These are phyloP conservation scores for Ceratobasidium theobromae DNA, from an alignment of 1,284 basidiomycete species.

Conservation along the genomic window DNA sequence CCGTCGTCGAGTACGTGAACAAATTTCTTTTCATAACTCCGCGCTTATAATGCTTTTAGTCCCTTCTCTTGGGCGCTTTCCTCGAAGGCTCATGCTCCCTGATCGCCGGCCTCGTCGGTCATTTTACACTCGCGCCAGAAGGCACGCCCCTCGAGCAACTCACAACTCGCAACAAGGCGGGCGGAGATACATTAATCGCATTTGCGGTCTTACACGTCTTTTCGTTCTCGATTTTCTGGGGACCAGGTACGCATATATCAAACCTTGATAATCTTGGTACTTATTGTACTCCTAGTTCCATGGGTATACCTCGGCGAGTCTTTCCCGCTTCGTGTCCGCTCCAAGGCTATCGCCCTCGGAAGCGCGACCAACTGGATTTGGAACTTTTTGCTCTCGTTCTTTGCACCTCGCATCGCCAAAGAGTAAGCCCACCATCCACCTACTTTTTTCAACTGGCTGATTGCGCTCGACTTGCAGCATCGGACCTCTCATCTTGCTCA, in stretches of 20 bases:
- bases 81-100: slow-evolving; percentile 63
- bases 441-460: slow-evolving; percentile 28
- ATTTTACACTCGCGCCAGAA: slow-evolving; percentile 61
- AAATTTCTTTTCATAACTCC: slow-evolving; percentile 1
- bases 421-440: slow-evolving; percentile 38
- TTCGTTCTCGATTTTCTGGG: slow-evolving; percentile 72
- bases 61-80: slow-evolving; percentile 65
- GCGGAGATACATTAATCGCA: slow-evolving; percentile 66
- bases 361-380: slow-evolving; percentile 65
- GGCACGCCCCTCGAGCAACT: slow-evolving; percentile 52
- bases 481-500: slow-evolving; percentile 71
- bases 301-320: slow-evolving; percentile 65
- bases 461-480: slow-evolving; percentile 46
- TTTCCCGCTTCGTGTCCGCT: slow-evolving; percentile 72
- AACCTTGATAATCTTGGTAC: not conserved
- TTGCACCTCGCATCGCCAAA: slow-evolving; percentile 64
- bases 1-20: slow-evolving; percentile 53
- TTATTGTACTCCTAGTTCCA: slow-evolving; percentile 46
- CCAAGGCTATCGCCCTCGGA: slow-evolving; percentile 73
- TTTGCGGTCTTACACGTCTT: slow-evolving; percentile 79
- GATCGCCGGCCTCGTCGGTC: slow-evolving; percentile 71
- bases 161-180: slow-evolving; percentile 56
- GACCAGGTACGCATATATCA: slow-evolving; percentile 47
- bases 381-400: slow-evolving; percentile 76
- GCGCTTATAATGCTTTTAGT: slow-evolving; percentile 44